Evolutionary conservation across 148 eudicot species (phyloP).

Genomic region (Camellia granthamiana): DNA sequence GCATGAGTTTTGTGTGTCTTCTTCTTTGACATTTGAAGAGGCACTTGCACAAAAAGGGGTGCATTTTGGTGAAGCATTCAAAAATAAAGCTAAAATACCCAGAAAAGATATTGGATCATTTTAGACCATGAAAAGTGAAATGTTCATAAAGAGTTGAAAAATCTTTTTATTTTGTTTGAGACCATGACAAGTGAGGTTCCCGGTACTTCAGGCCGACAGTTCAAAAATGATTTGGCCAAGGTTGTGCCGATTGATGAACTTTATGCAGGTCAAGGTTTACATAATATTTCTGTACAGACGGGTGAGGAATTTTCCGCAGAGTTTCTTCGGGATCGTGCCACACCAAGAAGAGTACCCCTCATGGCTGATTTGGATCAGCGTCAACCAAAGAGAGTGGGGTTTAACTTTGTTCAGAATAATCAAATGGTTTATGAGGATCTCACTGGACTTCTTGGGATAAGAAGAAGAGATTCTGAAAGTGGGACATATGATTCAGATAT

Average conservation of each 20-base stretch:
- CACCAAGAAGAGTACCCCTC: constrained; percentile 34
- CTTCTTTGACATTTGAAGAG: not conserved
- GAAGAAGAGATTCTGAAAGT: constrained; percentile 49
- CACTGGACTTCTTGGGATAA: constrained; percentile 45
- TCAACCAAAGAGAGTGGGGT: constrained; percentile 31
- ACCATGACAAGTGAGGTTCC: constrained; percentile 53
- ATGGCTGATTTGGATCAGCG: constrained; percentile 28
- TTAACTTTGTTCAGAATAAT: constrained; percentile 25
- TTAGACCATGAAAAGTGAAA: not conserved
- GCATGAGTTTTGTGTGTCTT: not conserved
- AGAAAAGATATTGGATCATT: not conserved
- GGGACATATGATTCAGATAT: constrained; percentile 39
- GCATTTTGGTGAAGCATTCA: not conserved
- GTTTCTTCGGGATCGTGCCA: constrained; percentile 68
- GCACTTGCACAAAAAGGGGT: not conserved
- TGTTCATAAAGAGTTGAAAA: not conserved
- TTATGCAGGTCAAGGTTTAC: constrained; percentile 29
- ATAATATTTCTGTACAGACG: constrained; percentile 69
- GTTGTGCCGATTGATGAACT: constrained; percentile 29
- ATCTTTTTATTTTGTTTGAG: constrained; percentile 10
- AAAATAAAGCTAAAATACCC: not conserved
- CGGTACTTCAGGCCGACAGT: constrained; percentile 34
- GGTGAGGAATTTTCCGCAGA: constrained; percentile 86
- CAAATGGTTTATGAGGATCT: constrained; percentile 54
- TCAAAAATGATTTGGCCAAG: constrained; percentile 20